Evolutionary conservation across 1,139 yeast genomes (phyloP).

Genomic region (Saccharomyces hybrid): DNA sequence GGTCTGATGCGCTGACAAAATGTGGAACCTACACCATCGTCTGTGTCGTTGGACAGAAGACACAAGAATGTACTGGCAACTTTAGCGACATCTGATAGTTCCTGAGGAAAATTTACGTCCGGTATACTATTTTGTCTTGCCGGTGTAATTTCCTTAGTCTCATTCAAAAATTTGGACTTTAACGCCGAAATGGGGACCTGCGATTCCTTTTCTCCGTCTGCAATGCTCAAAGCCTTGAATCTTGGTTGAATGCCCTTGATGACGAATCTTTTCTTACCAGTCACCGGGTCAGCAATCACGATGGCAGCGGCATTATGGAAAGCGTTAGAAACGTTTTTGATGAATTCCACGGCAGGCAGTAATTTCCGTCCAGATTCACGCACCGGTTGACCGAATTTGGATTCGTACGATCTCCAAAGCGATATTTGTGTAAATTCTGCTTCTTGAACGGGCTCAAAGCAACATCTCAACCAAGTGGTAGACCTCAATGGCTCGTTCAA

Average conservation of each 20-base stretch:
- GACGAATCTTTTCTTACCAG: slow-evolving; percentile 70
- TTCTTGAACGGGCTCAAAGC: slow-evolving; percentile 66
- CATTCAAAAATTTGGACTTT: slow-evolving; percentile 18
- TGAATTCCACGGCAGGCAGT: slow-evolving; percentile 92
- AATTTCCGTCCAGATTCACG: slow-evolving; percentile 46
- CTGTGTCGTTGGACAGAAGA: slow-evolving; percentile 28
- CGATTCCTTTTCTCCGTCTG: slow-evolving; percentile 19
- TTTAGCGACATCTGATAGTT: slow-evolving; percentile 29
- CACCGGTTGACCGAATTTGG: slow-evolving; percentile 57
- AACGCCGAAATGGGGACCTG: background rate
- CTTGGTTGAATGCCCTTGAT: slow-evolving; percentile 84
- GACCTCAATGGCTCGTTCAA: slow-evolving; percentile 87
- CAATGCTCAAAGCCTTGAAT: slow-evolving; percentile 39
- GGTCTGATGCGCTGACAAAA: slow-evolving; percentile 28
- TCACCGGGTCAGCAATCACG: slow-evolving; percentile 59
- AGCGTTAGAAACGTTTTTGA: slow-evolving; percentile 85
- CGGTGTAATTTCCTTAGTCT: slow-evolving; percentile 15
- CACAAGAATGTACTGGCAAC: slow-evolving; percentile 30
- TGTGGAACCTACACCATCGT: slow-evolving; percentile 21
- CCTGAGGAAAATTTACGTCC: slow-evolving; percentile 22
- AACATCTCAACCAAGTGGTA: slow-evolving; percentile 89
- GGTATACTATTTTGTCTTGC: slow-evolving; percentile 26
- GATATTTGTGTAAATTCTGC: slow-evolving; percentile 94
- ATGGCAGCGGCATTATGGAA: slow-evolving; percentile 90
- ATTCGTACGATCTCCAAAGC: slow-evolving; percentile 91